Conservation (phyloP, 2,329 filamentous ascomycete species). For the Cercospora sojina region DNA sequence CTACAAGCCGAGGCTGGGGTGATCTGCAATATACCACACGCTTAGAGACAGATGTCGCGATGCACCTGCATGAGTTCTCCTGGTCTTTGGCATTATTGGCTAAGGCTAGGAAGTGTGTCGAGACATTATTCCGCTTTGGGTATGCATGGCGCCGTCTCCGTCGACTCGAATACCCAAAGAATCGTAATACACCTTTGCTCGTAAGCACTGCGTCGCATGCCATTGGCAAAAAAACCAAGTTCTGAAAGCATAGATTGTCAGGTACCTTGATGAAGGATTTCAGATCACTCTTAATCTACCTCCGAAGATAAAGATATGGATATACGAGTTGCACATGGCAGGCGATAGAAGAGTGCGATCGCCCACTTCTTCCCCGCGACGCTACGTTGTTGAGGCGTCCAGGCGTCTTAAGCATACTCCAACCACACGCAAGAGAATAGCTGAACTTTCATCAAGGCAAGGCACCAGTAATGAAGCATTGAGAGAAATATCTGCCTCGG, state of each 20-base stretch:
- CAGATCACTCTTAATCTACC: background rate
- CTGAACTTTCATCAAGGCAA: background rate
- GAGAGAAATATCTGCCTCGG: background rate
- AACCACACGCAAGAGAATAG: conserved; percentile 1
- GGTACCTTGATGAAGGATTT: background rate
- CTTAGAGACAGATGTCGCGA: background rate
- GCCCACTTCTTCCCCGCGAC: conserved; percentile 1
- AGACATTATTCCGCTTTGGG: background rate
- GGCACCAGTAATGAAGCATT: background rate
- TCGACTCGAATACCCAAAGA: background rate
- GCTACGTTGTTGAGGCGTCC: background rate
- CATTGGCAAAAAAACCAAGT: background rate
- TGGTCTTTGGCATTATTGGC: background rate
- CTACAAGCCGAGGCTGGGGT: conserved; percentile 5
- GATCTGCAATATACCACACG: background rate
- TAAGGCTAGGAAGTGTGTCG: background rate
- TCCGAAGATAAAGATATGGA: background rate
- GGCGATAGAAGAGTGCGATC: conserved; percentile 2
- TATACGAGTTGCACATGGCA: background rate
- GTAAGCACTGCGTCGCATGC: background rate
- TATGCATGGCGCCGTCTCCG: background rate
- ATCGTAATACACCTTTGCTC: background rate
- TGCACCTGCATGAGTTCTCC: conserved; percentile 4
- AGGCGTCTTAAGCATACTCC: conserved; percentile 13
- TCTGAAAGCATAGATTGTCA: background rate